A percentile compares a stretch with the other conserved stretches of the same genome.
phyloP scores from a whole-genome alignment of 75 land plant species.

The Sequoia sempervirens region DNA sequence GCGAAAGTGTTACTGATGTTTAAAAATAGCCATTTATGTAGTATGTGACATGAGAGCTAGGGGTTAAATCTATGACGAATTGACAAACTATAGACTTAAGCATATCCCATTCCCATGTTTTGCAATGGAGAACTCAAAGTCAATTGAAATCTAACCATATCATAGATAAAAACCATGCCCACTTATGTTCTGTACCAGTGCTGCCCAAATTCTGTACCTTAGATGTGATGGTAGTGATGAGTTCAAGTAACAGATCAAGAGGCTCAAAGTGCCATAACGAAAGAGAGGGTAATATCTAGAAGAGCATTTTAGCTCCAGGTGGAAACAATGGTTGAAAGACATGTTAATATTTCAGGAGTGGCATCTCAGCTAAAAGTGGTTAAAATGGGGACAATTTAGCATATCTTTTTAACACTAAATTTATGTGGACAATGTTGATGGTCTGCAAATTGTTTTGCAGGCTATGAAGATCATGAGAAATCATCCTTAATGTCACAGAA shows the following conservation, averaged over 20 bases:
- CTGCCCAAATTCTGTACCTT: not conserved
- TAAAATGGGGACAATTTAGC: not conserved
- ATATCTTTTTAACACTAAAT: not conserved
- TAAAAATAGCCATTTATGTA: too few species aligned
- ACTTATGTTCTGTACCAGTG: not conserved
- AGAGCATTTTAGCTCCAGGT: not conserved
- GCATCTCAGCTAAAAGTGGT: not conserved
- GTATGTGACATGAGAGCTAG: too few species aligned
- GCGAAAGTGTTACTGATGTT: too few species aligned
- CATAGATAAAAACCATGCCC: not conserved
- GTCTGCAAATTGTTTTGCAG: constrained; percentile 16
- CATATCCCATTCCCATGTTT: too few species aligned
- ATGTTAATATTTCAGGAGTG: not conserved
- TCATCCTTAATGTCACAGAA: constrained; percentile 76
- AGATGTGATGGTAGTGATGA: not conserved
- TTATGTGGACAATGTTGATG: not conserved
- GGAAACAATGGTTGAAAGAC: not conserved
- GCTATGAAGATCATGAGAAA: constrained; percentile 72
- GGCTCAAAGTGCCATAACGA: not conserved
- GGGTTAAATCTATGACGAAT: too few species aligned
- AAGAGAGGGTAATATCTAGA: not conserved
- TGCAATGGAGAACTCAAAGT: too few species aligned
- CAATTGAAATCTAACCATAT: too few species aligned
- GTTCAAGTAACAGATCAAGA: not conserved
- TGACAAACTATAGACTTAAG: too few species aligned